phyloP scores from a whole-genome alignment of 129 eudicot genomes.

The Flaveria sonorensis region DNA sequence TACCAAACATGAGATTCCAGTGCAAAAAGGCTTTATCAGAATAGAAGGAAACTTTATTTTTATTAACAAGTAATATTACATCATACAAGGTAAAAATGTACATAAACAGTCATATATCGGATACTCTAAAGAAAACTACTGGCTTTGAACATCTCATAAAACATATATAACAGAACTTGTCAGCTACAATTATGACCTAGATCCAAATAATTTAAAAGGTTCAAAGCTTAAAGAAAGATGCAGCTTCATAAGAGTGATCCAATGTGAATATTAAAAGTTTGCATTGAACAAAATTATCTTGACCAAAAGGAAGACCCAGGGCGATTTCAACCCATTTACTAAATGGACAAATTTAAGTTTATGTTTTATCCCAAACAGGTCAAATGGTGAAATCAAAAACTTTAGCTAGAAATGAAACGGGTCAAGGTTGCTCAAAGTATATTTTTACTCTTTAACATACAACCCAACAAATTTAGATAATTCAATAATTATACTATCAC shows the following conservation, averaged over 20 bases:
- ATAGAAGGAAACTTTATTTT: not conserved
- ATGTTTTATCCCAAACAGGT: not conserved
- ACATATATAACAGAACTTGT: constrained; percentile 13
- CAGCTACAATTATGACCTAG: constrained; percentile 12
- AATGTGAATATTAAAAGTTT: not conserved
- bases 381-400: not conserved
- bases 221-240: constrained; percentile 12
- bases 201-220: constrained; percentile 1
- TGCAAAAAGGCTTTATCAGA: not conserved
- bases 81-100: constrained; percentile 14
- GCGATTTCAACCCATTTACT: not conserved
- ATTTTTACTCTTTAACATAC: not conserved
- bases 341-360: not conserved
- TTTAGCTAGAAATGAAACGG: not conserved
- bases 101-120: constrained; percentile 15
- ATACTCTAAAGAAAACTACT: not conserved
- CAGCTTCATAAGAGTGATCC: not conserved
- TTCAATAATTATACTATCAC: not conserved
- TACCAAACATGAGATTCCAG: constrained; percentile 9
- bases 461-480: not conserved
- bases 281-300: not conserved
- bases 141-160: not conserved
- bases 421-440: constrained; percentile 7
- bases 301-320: not conserved
- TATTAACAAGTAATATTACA: constrained; percentile 15